Evolutionary conservation across 208 protist species (phyloP).

Genomic region (Strigomonas culicis): DNA sequence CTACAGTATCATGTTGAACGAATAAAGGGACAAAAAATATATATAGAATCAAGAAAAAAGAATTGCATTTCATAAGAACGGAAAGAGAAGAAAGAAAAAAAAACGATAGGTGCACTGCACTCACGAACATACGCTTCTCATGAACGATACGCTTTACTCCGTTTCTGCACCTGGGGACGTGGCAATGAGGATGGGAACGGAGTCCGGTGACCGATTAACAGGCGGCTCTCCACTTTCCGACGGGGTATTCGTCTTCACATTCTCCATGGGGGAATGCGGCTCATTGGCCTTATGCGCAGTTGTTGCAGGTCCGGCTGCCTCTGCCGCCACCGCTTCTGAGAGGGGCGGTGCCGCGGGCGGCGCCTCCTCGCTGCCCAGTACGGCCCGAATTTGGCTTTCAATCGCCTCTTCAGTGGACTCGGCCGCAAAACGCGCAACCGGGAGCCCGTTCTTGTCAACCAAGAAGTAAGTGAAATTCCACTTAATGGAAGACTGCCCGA

Average conservation of each 20-base stretch:
- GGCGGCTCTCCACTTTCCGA: too few species aligned
- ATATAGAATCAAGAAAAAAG: not conserved
- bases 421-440: conserved; percentile 55
- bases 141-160: not conserved
- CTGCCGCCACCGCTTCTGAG: not conserved
- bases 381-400: conserved; percentile 40
- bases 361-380: conserved; percentile 19
- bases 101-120: conserved; percentile 1
- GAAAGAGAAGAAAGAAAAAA: conserved; percentile 15
- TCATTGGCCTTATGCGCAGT: too few species aligned
- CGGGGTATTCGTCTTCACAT: too few species aligned
- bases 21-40: not conserved
- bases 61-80: not conserved
- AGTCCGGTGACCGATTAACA: too few species aligned
- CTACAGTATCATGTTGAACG: too few species aligned
- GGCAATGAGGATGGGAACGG: not conserved
- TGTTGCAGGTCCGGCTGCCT: not conserved
- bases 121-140: not conserved
- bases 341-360: too few species aligned
- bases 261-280: too few species aligned
- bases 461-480: conserved; percentile 94
- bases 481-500: conserved; percentile 64
- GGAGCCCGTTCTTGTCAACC: conserved; percentile 47
- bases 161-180: too few species aligned
- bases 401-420: conserved; percentile 41